These are phyloP conservation scores for Nemania diffusa DNA, from an alignment of 2,329 filamentous ascomycete genomes.

Conservation along the genomic window DNA sequence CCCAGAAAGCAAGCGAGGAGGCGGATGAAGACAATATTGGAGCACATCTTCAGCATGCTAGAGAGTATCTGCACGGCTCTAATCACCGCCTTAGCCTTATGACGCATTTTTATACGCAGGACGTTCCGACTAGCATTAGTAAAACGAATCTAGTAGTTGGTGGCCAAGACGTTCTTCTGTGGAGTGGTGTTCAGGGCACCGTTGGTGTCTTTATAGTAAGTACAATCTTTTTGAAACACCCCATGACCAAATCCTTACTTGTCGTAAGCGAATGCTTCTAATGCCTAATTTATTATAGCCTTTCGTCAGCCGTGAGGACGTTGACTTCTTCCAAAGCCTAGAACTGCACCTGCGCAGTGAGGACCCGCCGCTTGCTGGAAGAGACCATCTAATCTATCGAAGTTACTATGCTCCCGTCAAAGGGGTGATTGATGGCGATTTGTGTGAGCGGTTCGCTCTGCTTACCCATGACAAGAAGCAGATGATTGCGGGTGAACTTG, in stretches of 20 bases:
- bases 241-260: not conserved
- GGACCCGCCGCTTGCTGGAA: slow-evolving; percentile 86
- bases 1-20: slow-evolving; percentile 85
- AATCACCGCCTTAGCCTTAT: slow-evolving; percentile 86
- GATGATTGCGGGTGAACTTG: slow-evolving; percentile 92
- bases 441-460: slow-evolving; percentile 90
- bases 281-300: slow-evolving; percentile 56
- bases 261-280: not conserved
- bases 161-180: slow-evolving; percentile 89
- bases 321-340: slow-evolving; percentile 96
- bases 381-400: slow-evolving; percentile 95
- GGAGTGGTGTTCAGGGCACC: slow-evolving; percentile 94
- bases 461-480: slow-evolving; percentile 90
- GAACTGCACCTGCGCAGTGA: slow-evolving; percentile 89
- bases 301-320: slow-evolving; percentile 89
- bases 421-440: slow-evolving; percentile 94
- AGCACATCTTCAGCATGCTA: slow-evolving; percentile 88
- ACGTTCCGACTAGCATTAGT: slow-evolving; percentile 89
- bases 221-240: not conserved
- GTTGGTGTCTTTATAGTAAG: slow-evolving; percentile 81
- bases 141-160: slow-evolving; percentile 92
- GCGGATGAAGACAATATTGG: slow-evolving; percentile 93
- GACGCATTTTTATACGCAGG: slow-evolving; percentile 89
- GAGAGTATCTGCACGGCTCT: slow-evolving; percentile 88
- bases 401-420: slow-evolving; percentile 97